These are phyloP conservation scores for Neurospora sp. DNA, from an alignment of 2,329 filamentous ascomycete species.

Conservation along the genomic window DNA sequence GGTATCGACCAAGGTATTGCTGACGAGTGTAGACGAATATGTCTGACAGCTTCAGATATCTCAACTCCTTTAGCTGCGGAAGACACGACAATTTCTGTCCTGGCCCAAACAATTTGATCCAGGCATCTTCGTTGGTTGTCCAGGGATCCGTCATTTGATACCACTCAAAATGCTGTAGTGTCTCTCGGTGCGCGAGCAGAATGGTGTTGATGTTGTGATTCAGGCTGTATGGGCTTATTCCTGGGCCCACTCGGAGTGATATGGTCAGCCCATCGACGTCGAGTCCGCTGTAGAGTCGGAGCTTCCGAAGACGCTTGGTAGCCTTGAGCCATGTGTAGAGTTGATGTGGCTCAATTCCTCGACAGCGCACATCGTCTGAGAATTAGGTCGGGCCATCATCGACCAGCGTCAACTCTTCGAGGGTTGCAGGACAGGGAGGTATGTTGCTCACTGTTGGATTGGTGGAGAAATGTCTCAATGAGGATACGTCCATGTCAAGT, in stretches of 20 bases:
- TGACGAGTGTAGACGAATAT: not conserved
- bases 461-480: not conserved
- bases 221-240: not conserved
- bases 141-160: not conserved
- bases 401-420: not conserved
- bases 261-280: not conserved
- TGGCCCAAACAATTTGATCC: not conserved
- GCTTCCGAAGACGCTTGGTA: not conserved
- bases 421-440: not conserved
- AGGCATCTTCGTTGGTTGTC: not conserved
- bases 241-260: fast-evolving
- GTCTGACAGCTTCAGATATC: not conserved
- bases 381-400: not conserved
- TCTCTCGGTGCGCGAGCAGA: not conserved
- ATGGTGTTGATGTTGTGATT: not conserved
- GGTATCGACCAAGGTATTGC: not conserved
- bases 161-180: not conserved
- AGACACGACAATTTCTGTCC: not conserved
- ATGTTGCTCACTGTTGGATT: not conserved
- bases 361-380: not conserved
- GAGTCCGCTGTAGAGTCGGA: not conserved
- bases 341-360: not conserved
- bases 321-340: not conserved
- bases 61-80: not conserved
- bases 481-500: not conserved